Percentiles rank a stretch among this genome's conserved stretches.
Evolutionary conservation across 805 yeast genomes (phyloP).

Genomic region (Wickerhamiella sergipiensis): DNA sequence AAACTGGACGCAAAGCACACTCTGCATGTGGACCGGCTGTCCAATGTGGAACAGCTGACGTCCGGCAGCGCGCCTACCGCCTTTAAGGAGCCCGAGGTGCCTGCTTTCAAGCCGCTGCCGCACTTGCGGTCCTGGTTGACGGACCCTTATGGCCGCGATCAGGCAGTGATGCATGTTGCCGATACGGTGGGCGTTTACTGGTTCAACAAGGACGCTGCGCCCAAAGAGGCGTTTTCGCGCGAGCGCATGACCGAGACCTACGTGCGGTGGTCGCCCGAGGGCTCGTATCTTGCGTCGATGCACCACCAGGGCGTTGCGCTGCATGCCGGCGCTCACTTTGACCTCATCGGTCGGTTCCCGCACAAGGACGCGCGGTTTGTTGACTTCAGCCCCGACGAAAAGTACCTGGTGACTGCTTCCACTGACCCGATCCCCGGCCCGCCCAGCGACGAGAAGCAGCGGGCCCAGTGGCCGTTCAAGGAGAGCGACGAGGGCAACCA

Average conservation of each 20-base stretch:
- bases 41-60: conserved; percentile 20
- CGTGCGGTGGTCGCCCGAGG: conserved; percentile 85
- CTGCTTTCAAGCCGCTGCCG: conserved; percentile 62
- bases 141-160: conserved; percentile 83
- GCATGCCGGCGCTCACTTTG: conserved; percentile 85
- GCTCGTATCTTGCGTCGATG: conserved; percentile 72
- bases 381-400: conserved; percentile 88
- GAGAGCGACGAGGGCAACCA: conserved; percentile 86
- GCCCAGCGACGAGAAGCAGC: conserved; percentile 44
- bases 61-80: conserved; percentile 35
- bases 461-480: conserved; percentile 65
- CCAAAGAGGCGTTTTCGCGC: conserved; percentile 67
- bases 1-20: conserved; percentile 90
- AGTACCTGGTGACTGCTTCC: conserved; percentile 78
- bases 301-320: conserved; percentile 92
- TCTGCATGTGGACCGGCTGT: conserved; percentile 65
- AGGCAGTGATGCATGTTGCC: conserved; percentile 63
- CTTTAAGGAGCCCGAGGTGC: conserved; percentile 57
- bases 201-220: conserved; percentile 59
- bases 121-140: conserved; percentile 84
- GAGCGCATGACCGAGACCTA: conserved; percentile 77
- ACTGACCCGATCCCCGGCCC: conserved; percentile 69
- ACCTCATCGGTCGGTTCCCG: conserved; percentile 57
- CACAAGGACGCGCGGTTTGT: conserved; percentile 84
- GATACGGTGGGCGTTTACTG: conserved; percentile 77